Percentiles rank a stretch among this genome's conserved stretches.
These are phyloP conservation scores for Fusarium illudens DNA, from an alignment of 2,329 filamentous ascomycete genomes.

Conservation along the genomic window DNA sequence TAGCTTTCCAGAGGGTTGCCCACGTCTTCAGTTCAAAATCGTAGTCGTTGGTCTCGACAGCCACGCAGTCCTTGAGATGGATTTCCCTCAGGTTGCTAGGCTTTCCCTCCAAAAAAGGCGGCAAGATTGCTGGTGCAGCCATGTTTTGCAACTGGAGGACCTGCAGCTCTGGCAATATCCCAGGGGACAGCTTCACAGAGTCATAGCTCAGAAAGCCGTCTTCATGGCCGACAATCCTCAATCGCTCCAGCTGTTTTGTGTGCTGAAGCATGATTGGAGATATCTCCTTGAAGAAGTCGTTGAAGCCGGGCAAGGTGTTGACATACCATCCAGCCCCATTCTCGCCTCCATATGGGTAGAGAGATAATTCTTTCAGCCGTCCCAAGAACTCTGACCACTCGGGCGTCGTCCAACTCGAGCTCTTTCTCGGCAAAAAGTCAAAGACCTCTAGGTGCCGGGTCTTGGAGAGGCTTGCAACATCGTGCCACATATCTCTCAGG, in stretches of 20 bases:
- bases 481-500: slow-evolving; percentile 3
- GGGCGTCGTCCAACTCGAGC: background rate
- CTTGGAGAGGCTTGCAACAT: background rate
- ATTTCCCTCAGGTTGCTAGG: background rate
- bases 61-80: background rate
- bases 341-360: slow-evolving; percentile 2
- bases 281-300: slow-evolving; percentile 7
- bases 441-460: background rate
- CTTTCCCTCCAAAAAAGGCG: background rate
- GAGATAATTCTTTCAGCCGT: background rate
- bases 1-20: background rate
- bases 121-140: background rate
- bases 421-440: slow-evolving; percentile 1
- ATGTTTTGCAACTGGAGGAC: slow-evolving; percentile 1
- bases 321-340: background rate
- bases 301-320: slow-evolving; percentile 1
- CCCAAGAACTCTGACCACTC: slow-evolving; percentile 7
- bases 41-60: background rate
- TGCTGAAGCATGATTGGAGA: background rate
- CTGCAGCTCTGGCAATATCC: background rate
- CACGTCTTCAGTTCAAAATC: background rate
- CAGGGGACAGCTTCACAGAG: background rate
- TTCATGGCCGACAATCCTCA: background rate
- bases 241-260: background rate
- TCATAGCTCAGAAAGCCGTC: background rate